Evolutionary conservation across 1,139 yeast species (phyloP).

Genomic region (Geotrichum citri-aurantii): DNA sequence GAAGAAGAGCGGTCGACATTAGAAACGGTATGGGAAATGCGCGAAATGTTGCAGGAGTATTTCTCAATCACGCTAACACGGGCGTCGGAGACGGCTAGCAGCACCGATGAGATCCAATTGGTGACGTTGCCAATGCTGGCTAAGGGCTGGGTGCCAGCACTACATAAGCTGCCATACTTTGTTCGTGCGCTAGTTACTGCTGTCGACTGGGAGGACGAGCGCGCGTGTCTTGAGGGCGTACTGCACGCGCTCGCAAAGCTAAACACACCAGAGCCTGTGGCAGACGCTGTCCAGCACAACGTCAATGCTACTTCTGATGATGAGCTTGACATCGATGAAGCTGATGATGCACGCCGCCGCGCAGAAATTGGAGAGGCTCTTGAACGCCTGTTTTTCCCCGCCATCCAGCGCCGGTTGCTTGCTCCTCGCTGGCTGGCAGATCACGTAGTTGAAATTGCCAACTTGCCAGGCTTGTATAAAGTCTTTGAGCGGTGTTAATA

Average conservation of each 20-base stretch:
- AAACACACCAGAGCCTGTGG: conserved; percentile 59
- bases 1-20: conserved; percentile 1
- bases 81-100: background rate
- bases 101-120: no score
- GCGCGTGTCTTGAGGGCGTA: conserved; percentile 58
- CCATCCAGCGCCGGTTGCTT: conserved; percentile 54
- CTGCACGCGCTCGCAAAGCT: conserved; percentile 64
- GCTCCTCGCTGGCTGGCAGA: conserved; percentile 52
- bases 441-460: conserved; percentile 79
- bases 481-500: conserved; percentile 87
- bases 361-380: conserved; percentile 31
- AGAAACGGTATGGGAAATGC: conserved; percentile 25
- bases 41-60: conserved; percentile 76
- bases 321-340: conserved; percentile 7
- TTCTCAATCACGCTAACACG: conserved; percentile 48
- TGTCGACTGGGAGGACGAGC: conserved; percentile 63
- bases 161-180: conserved; percentile 61
- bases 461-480: conserved; percentile 80
- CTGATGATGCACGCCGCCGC: conserved; percentile 14
- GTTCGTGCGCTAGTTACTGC: conserved; percentile 53
- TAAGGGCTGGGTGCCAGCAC: conserved; percentile 55
- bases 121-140: conserved; percentile 26
- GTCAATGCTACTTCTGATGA: conserved; percentile 15
- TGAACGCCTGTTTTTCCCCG: conserved; percentile 58
- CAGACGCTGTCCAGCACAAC: conserved; percentile 27